Evolutionary conservation across 176 grass and related monocot genomes (phyloP).

Genomic region (Dendrocalamus sinicus): DNA sequence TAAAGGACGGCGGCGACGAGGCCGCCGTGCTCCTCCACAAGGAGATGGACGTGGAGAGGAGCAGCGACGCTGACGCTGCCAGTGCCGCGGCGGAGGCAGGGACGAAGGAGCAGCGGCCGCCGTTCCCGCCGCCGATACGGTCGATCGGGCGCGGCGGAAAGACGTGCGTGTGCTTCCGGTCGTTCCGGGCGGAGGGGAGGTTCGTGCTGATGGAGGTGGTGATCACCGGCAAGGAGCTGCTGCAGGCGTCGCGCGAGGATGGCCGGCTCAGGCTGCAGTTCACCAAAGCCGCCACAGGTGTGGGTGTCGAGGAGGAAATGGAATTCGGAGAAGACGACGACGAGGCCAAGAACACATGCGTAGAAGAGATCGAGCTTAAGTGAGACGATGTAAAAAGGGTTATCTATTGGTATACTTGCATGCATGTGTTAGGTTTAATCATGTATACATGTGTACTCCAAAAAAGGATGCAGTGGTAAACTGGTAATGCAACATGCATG

Average conservation of each 20-base stretch:
- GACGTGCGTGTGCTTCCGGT: constrained; percentile 64
- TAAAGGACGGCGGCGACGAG: constrained; percentile 50
- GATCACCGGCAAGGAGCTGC: constrained; percentile 68
- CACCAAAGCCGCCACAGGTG: constrained; percentile 1
- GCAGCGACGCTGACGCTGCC: not conserved
- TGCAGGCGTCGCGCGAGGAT: constrained; percentile 56
- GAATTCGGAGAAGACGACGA: not conserved
- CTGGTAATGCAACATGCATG: not conserved
- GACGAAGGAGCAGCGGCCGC: constrained; percentile 13
- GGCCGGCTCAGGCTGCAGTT: constrained; percentile 64
- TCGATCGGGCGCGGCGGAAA: constrained; percentile 69
- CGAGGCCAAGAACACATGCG: constrained; percentile 1
- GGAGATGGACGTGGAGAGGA: not conserved
- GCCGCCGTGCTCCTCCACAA: constrained; percentile 3
- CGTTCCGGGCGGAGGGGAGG: constrained; percentile 57
- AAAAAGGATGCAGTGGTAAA: not conserved
- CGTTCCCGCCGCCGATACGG: constrained; percentile 75
- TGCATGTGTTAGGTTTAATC: too few species aligned
- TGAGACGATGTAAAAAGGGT: not conserved
- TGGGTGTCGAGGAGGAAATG: not conserved
- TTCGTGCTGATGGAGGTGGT: constrained; percentile 75
- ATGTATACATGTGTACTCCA: not conserved
- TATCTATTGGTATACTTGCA: not conserved
- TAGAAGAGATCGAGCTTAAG: not conserved
- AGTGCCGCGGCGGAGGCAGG: not conserved